These are phyloP conservation scores for Saccharomycopsis vini DNA, from an alignment of 805 yeast genomes.

Conservation along the genomic window DNA sequence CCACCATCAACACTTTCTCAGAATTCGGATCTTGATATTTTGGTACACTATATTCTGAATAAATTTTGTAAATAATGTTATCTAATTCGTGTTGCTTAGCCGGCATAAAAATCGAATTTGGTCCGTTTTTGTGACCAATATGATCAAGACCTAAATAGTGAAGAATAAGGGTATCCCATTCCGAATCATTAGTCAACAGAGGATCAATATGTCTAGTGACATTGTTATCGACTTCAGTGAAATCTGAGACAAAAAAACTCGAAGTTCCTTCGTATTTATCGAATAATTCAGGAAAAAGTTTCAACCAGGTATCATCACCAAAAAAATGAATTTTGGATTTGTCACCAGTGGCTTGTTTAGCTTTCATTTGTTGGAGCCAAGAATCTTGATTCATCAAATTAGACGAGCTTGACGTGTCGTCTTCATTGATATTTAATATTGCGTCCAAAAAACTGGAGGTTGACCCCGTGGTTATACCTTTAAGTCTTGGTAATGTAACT, in stretches of 20 bases:
- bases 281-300: constrained; percentile 49
- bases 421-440: constrained; percentile 86
- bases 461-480: constrained; percentile 90
- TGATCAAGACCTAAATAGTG: constrained; percentile 95
- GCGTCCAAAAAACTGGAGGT: constrained; percentile 94
- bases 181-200: constrained; percentile 36
- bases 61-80: constrained; percentile 44
- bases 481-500: constrained; percentile 87
- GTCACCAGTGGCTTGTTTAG: constrained; percentile 17
- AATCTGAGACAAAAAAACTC: constrained; percentile 91
- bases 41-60: constrained; percentile 40
- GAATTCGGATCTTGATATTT: constrained; percentile 38
- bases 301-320: constrained; percentile 98
- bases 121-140: constrained; percentile 97
- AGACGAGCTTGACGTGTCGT: constrained; percentile 58
- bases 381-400: constrained; percentile 70
- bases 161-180: constrained; percentile 81
- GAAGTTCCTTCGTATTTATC: constrained; percentile 73
- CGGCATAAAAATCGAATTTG: constrained; percentile 71
- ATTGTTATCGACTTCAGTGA: constrained; percentile 85
- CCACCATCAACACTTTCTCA: constrained; percentile 54
- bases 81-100: constrained; percentile 86
- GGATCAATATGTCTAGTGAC: constrained; percentile 78
- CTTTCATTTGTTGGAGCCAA: constrained; percentile 66
- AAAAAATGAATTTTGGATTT: constrained; percentile 59